Percentiles rank a stretch among this genome's conserved stretches.
phyloP scores from a whole-genome alignment of 345 rosid genomes.

The Kernera saxatilis region DNA sequence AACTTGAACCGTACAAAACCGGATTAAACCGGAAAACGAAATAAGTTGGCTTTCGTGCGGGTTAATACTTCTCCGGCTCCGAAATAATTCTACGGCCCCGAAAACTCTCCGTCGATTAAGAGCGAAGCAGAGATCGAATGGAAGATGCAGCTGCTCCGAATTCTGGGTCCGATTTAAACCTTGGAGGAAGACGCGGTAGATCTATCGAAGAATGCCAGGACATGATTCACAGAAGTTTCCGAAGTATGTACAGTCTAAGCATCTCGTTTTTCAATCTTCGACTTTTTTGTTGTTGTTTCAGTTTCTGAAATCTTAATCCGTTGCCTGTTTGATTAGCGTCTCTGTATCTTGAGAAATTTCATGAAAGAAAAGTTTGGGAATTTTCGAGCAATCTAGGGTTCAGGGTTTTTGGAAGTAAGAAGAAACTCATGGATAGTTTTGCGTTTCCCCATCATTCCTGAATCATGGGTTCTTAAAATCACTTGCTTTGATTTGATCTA shows the following conservation, averaged over 20 bases:
- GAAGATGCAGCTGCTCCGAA: conserved; percentile 25
- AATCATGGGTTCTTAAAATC: background rate
- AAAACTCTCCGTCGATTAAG: background rate
- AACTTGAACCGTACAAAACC: background rate
- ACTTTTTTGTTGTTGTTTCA: background rate
- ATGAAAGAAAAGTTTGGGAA: background rate
- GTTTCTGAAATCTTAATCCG: background rate
- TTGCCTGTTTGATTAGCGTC: background rate
- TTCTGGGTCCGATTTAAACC: conserved; percentile 10
- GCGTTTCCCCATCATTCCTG: background rate
- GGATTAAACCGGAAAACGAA: background rate
- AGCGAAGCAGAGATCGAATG: conserved; percentile 5
- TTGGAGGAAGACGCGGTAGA: conserved; percentile 12
- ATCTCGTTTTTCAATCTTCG: background rate
- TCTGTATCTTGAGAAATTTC: background rate
- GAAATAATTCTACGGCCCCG: background rate
- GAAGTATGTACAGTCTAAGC: conserved; percentile 23
- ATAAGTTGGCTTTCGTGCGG: too few species aligned
- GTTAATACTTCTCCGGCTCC: too few species aligned
- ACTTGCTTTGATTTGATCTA: background rate
- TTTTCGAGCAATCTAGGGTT: conserved; percentile 10
- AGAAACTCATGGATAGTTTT: background rate
- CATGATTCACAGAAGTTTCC: conserved; percentile 33
- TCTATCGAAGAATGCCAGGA: conserved; percentile 29
- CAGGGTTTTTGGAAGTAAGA: conserved; percentile 5